Conservation (phyloP, 2,329 filamentous ascomycete species). For the Ascochyta fabae region DNA sequence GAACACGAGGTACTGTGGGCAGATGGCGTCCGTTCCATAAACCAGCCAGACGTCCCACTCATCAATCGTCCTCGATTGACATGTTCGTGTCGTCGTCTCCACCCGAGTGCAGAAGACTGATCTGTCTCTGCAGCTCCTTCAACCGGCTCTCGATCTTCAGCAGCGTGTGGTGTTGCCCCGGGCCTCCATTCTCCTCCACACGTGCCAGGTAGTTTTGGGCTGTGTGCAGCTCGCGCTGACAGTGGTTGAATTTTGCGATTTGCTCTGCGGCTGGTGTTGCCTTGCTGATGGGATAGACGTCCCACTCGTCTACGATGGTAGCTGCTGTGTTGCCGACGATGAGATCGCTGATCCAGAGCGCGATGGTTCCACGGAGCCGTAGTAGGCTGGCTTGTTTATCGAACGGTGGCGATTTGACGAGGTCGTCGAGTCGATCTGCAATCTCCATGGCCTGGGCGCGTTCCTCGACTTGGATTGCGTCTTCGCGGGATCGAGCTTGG, state of each 20-base stretch:
- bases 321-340: slow-evolving; percentile 44
- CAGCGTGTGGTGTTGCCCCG: slow-evolving; percentile 20
- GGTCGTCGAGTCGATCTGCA: slow-evolving; percentile 70
- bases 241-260: slow-evolving; percentile 22
- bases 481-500: slow-evolving; percentile 23
- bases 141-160: slow-evolving; percentile 28
- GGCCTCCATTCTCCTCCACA: slow-evolving; percentile 30
- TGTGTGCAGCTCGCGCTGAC: slow-evolving; percentile 29
- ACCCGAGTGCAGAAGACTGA: slow-evolving; percentile 8
- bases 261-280: slow-evolving; percentile 11
- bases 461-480: slow-evolving; percentile 57
- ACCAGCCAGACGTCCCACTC: not conserved
- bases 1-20: too few relatives aligned
- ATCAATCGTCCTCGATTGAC: slow-evolving; percentile 2
- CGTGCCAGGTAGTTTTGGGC: slow-evolving; percentile 33
- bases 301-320: slow-evolving; percentile 25
- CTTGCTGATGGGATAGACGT: slow-evolving; percentile 12
- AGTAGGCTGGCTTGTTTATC: slow-evolving; percentile 71
- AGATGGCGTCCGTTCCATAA: too few relatives aligned
- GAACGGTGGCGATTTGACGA: slow-evolving; percentile 74
- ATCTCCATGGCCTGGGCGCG: slow-evolving; percentile 67
- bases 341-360: slow-evolving; percentile 77
- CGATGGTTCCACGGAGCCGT: slow-evolving; percentile 74
- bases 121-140: slow-evolving; percentile 24
- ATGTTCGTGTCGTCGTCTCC: not conserved